Conservation (phyloP, 106 monocot species). For the Amphibolis antarctica region DNA sequence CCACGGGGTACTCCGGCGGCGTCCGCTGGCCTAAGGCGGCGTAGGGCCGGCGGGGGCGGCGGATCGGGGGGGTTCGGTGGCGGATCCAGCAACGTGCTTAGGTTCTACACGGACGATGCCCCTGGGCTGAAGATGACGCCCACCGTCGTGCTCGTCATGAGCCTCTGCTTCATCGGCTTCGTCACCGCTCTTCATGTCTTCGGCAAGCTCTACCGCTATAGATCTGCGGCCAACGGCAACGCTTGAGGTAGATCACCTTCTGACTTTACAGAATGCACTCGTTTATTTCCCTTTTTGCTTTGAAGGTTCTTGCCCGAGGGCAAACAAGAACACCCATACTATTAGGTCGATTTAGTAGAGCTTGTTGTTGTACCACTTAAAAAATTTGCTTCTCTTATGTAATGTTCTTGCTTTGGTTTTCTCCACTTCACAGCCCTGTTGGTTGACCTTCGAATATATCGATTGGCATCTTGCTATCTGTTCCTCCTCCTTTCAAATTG, state of each 20-base stretch:
- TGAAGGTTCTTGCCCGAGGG: too few species aligned
- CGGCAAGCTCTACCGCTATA: slow-evolving; percentile 87
- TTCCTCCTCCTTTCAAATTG: too few species aligned
- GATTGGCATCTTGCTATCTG: too few species aligned
- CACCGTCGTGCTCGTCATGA: slow-evolving; percentile 77
- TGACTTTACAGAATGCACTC: too few species aligned
- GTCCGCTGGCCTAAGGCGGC: slow-evolving; percentile 1
- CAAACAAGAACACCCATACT: too few species aligned
- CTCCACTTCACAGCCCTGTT: too few species aligned
- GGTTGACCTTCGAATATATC: too few species aligned
- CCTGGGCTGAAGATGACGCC: slow-evolving; percentile 84
- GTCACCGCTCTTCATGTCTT: slow-evolving; percentile 84
- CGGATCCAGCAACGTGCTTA: slow-evolving; percentile 49
- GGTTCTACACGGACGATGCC: slow-evolving; percentile 87
- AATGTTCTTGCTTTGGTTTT: too few species aligned
- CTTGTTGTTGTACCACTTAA: too few species aligned
- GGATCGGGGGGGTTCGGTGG: slow-evolving; percentile 2
- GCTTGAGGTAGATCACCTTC: background rate
- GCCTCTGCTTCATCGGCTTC: slow-evolving; percentile 83
- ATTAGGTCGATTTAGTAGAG: too few species aligned
- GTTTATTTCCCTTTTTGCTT: too few species aligned
- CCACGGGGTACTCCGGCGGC: slow-evolving; percentile 5
- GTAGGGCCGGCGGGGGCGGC: slow-evolving; percentile 1
- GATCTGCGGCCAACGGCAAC: slow-evolving; percentile 14
- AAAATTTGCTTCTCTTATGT: too few species aligned